Conservation (phyloP, 2,329 filamentous ascomycete genomes). For the Aureobasidium sp. region DNA sequence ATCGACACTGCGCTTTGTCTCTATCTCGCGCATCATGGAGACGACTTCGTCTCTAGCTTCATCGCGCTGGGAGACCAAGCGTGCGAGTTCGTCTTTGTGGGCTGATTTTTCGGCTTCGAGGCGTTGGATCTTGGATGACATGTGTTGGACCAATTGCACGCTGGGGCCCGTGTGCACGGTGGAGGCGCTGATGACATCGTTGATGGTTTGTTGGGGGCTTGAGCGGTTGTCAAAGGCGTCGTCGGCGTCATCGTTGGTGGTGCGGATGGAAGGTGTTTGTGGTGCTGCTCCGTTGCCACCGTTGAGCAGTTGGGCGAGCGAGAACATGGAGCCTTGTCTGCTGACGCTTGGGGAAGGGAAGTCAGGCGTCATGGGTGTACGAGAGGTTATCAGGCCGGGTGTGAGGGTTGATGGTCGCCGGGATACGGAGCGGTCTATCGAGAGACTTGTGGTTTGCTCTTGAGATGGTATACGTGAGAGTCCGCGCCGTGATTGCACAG, state of each 20-base stretch:
- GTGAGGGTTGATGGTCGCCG: constrained; percentile 26
- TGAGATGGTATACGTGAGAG: constrained; percentile 10
- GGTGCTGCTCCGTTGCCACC: constrained; percentile 25
- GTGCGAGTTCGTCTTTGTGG: constrained; percentile 74
- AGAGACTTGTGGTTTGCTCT: constrained; percentile 13
- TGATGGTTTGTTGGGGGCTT: constrained; percentile 62
- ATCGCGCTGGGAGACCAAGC: constrained; percentile 79
- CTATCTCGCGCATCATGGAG: constrained; percentile 76
- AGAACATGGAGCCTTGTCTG: constrained; percentile 42
- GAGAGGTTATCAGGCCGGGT: constrained; percentile 17
- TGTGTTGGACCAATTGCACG: constrained; percentile 90
- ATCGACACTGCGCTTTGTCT: constrained; percentile 58
- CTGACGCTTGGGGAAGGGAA: constrained; percentile 25
- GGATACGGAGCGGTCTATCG: constrained; percentile 30
- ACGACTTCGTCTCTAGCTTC: constrained; percentile 92
- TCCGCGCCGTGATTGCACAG: constrained; percentile 22
- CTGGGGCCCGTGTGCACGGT: constrained; percentile 86
- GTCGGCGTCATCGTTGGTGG: constrained; percentile 47
- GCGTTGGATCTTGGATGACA: constrained; percentile 86
- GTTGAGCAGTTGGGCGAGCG: constrained; percentile 29
- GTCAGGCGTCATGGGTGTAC: constrained; percentile 10
- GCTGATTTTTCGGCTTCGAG: constrained; percentile 88
- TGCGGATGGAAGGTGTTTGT: constrained; percentile 42
- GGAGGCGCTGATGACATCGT: constrained; percentile 48
- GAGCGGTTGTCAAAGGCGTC: constrained; percentile 50